These are phyloP conservation scores for Sphagnurus paluster DNA, from an alignment of 1,284 basidiomycete genomes.

Conservation along the genomic window DNA sequence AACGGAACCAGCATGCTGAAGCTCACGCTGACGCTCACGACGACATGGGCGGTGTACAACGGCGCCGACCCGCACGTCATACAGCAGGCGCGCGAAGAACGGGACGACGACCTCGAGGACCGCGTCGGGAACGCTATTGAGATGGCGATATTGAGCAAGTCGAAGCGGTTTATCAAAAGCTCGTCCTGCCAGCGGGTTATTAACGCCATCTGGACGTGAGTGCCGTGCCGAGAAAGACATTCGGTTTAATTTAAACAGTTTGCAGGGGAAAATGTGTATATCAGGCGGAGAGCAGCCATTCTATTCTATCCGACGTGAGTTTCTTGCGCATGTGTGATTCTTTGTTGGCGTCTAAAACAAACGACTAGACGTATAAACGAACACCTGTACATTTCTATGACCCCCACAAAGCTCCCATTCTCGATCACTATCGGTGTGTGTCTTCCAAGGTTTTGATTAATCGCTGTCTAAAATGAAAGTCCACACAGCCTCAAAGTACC, in stretches of 20 bases:
- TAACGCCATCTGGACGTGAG: slow-evolving; percentile 74
- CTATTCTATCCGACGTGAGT: slow-evolving; percentile 82
- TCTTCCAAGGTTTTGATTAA: neutral
- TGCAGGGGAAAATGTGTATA: slow-evolving; percentile 85
- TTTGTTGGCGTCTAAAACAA: neutral
- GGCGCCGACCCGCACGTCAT: slow-evolving; percentile 74
- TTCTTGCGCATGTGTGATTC: neutral
- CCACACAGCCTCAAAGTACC: slow-evolving; percentile 83
- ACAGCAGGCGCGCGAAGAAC: slow-evolving; percentile 64
- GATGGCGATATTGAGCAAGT: slow-evolving; percentile 84
- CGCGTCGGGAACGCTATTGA: slow-evolving; percentile 88
- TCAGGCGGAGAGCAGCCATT: slow-evolving; percentile 82
- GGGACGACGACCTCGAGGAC: slow-evolving; percentile 75
- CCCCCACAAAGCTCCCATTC: slow-evolving; percentile 86
- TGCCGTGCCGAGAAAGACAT: slow-evolving; percentile 8
- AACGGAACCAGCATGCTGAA: slow-evolving; percentile 77
- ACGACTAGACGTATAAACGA: slow-evolving; percentile 82
- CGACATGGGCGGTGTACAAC: slow-evolving; percentile 84
- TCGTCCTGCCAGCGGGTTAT: slow-evolving; percentile 88
- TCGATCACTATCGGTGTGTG: slow-evolving; percentile 87
- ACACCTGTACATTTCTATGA: slow-evolving; percentile 93
- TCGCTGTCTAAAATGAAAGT: neutral
- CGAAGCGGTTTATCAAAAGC: slow-evolving; percentile 86
- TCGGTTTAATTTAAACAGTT: slow-evolving; percentile 7
- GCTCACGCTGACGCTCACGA: slow-evolving; percentile 80